A percentile compares a stretch with the other conserved stretches of the same genome.
Conservation (phyloP, 345 rosid species). For the Populus davidiana region DNA sequence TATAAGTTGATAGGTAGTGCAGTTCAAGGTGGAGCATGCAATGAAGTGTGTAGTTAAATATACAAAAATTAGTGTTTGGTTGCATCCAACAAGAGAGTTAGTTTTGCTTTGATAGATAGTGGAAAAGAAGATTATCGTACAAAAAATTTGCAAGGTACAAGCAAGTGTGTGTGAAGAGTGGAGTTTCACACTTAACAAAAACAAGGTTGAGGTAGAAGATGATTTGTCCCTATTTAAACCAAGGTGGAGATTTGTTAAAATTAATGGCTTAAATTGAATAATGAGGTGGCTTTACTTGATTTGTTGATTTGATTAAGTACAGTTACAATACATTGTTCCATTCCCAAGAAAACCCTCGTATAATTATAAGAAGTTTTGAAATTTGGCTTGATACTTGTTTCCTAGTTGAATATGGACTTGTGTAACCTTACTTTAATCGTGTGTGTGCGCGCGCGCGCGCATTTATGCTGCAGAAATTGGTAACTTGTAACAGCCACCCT, state of each 20-base stretch:
- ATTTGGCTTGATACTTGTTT: neutral
- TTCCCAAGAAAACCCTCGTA: neutral
- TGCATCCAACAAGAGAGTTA: neutral
- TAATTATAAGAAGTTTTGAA: neutral
- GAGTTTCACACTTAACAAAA: neutral
- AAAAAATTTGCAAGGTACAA: neutral
- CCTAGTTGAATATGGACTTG: neutral
- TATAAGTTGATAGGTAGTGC: neutral
- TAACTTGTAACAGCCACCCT: neutral
- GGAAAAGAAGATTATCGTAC: neutral
- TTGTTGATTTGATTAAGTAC: neutral
- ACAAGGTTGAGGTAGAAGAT: neutral
- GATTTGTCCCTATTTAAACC: neutral
- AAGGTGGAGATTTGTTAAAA: neutral
- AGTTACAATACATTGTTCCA: neutral
- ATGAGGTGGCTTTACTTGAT: neutral
- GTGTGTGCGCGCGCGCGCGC: rapidly evolving
- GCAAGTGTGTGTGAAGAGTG: neutral
- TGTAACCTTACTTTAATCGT: neutral
- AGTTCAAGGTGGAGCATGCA: neutral
- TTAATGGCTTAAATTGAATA: neutral
- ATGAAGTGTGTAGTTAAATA: neutral
- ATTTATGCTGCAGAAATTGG: no score
- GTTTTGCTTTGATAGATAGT: neutral
- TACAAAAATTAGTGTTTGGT: neutral